A percentile compares a stretch with the other conserved stretches of the same genome.
Conservation (phyloP, 371 early-diverging fungal species). For the Actinomortierella wolfii region DNA sequence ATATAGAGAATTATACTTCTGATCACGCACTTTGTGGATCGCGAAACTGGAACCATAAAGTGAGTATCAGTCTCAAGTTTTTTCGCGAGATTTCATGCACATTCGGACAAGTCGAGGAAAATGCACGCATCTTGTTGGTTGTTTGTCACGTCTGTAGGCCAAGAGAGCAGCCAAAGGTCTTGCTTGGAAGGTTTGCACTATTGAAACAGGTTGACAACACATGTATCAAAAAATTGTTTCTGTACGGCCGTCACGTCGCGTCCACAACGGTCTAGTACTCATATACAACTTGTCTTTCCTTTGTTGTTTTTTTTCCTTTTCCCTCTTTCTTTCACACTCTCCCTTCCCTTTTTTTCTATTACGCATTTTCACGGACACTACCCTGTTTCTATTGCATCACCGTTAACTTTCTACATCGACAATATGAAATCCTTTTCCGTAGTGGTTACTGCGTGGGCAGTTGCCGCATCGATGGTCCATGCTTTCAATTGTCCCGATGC, state of each 20-base stretch:
- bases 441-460: conserved; percentile 2
- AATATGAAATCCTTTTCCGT: conserved; percentile 8
- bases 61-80: too few species aligned
- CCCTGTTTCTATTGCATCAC: neutral
- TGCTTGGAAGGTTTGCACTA: too few species aligned
- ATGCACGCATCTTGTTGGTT: too few species aligned
- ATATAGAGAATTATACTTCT: too few species aligned
- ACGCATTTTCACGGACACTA: neutral
- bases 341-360: neutral
- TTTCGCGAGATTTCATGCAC: too few species aligned
- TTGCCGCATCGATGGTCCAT: conserved; percentile 13
- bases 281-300: neutral
- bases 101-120: too few species aligned
- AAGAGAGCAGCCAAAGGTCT: neutral
- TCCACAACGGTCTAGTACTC: too few species aligned
- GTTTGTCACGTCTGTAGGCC: too few species aligned
- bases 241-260: neutral
- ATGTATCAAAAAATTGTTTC: neutral
- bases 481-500: conserved; percentile 17
- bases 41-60: too few species aligned
- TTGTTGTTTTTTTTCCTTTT: neutral
- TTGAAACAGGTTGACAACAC: neutral
- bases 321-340: neutral
- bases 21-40: too few species aligned
- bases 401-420: neutral